phyloP scores from a whole-genome alignment of 371 early-diverging fungal species.

The Catenaria anguillulae region DNA sequence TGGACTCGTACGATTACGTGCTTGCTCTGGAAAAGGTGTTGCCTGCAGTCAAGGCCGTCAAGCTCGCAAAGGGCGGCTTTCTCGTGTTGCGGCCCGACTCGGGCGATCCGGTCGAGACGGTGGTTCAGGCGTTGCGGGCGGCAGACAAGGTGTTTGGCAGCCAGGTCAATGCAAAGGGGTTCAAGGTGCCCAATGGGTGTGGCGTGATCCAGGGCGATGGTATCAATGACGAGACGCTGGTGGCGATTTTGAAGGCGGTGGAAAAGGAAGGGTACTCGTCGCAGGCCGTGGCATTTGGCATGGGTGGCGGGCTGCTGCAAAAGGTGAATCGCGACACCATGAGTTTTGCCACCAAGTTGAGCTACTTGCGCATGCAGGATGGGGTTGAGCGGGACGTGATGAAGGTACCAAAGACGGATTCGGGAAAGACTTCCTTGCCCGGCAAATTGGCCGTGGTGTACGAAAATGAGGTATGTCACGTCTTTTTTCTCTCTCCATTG shows the following conservation, averaged over 20 bases:
- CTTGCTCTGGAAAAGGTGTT: slow-evolving; percentile 49
- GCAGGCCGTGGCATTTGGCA: slow-evolving; percentile 59
- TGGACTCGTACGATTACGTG: slow-evolving; percentile 52
- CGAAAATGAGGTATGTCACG: no score
- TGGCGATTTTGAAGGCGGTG: slow-evolving; percentile 37
- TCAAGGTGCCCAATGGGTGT: slow-evolving; percentile 40
- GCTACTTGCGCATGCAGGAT: slow-evolving; percentile 38
- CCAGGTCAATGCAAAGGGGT: slow-evolving; percentile 50
- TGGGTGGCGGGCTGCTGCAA: slow-evolving; percentile 62
- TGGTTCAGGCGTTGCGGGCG: slow-evolving; percentile 49
- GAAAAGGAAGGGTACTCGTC: slow-evolving; percentile 41
- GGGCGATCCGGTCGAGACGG: slow-evolving; percentile 58
- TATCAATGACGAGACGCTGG: slow-evolving; percentile 32
- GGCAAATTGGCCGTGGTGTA: slow-evolving; percentile 42
- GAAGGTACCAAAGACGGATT: slow-evolving; percentile 60
- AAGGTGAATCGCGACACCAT: slow-evolving; percentile 68
- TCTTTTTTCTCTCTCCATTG: no score
- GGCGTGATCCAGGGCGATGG: slow-evolving; percentile 75
- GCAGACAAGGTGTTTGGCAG: slow-evolving; percentile 55
- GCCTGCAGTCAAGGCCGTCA: slow-evolving; percentile 39
- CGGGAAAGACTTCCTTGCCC: slow-evolving; percentile 51
- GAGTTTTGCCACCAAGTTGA: slow-evolving; percentile 67
- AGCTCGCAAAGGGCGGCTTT: slow-evolving; percentile 48
- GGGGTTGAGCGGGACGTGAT: slow-evolving; percentile 48
- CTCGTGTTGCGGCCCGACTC: slow-evolving; percentile 67